Base-by-base conservation (phyloP, 1,139 yeast species). In the Candida glucosophila region DNA sequence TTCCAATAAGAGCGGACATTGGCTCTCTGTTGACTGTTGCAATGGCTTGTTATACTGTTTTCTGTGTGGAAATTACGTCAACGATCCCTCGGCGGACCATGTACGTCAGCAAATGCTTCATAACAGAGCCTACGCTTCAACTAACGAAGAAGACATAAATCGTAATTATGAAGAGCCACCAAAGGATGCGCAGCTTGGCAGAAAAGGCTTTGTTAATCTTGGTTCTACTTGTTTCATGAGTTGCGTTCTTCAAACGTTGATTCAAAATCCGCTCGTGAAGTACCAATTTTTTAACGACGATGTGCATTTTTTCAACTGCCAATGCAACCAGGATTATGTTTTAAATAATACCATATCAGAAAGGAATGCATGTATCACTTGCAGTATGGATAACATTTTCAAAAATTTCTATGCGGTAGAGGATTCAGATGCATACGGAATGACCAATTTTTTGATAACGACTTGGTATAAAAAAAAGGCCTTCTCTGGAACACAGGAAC, bases 201-300 rank as follows among this genome's bases (percentile, higher is more conserved):
- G 90, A 14, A 69, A 80, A 32, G 98, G 98, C 3, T 73, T 90
- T 40, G 77, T 86, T 29, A 90, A 90, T 49, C 73, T 90, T 73
- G 98, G 98, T 0, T 82, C 97, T 0, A 90, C 98, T 0, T 90
- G 98, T 55, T 90, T 83, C 55, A 88, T 90, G 82, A 81, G 94
- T 37, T 82, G 92, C 20, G 75, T 86, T 11, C 54, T 90, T 22
- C 98, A 90, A 55, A 73, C 93, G 0, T 55, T 88, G 23, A 62
- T 90, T 27, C 97, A 90, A 49, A 88, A 88, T 45, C 97, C 97
- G 7, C 64, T 83, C 30, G 67, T 90, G 22, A 71, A 90, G 33
- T 70, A 75, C 40, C 79, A 78, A 35, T 85, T 82, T 41, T 66
- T 90, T 50, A 65, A 77, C 22, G 88, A 83, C 23, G 79, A 77